Base-by-base conservation (phyloP, 2,329 filamentous ascomycete species). In the Malbranchea cinnamomea region DNA sequence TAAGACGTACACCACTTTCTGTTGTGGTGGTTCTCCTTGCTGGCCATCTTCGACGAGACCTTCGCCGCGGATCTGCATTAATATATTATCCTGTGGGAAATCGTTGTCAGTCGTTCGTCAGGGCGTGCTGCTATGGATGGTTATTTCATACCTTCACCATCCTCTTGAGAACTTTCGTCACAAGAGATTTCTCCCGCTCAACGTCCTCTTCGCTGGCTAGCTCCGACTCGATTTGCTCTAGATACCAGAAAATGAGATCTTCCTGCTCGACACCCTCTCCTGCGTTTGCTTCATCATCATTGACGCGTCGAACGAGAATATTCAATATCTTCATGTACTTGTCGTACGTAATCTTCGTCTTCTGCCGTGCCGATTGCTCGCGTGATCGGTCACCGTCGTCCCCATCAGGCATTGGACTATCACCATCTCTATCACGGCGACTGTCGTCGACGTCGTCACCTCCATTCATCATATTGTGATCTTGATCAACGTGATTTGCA, bases 281-380 rank as follows among this genome's bases (percentile, higher is more conserved):
- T 0, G 63, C 70, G 7, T 65, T 62, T 5, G 66, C 54, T 55
- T 95, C 84, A 45, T 92, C 83, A 32, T 87, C 78, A 43, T 78
- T 82, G 44, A 98, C 74, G 14, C 78, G 74, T 41, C 76, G 71
- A 17, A 94, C 80, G 26, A 98, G 65, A 46, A 81, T 58, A 51
- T 92, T 93, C 35, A 93, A 71, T 53, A 95, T 93, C 47, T 71
- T 68, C 51, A 87, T 80, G 56, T 92, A 98, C 56, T 92, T 89
- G 47, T 95, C 87, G 47, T 91, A 91, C 3, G 84, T 91, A 49
- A 98, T 87, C 46, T 84, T 89, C 31, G 81, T 89, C 59, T 78
- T 84, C 42, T 66, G 62, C 37, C 49, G 41, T 31, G 38, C 32
- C n/a, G 38, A 47, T n/a, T 46, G 42, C 19, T 47, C 45, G 3